Percentiles rank a stretch among this genome's conserved stretches.
These are phyloP conservation scores for Crotalaria pallida DNA, from an alignment of 306 rosid species.

Conservation along the genomic window DNA sequence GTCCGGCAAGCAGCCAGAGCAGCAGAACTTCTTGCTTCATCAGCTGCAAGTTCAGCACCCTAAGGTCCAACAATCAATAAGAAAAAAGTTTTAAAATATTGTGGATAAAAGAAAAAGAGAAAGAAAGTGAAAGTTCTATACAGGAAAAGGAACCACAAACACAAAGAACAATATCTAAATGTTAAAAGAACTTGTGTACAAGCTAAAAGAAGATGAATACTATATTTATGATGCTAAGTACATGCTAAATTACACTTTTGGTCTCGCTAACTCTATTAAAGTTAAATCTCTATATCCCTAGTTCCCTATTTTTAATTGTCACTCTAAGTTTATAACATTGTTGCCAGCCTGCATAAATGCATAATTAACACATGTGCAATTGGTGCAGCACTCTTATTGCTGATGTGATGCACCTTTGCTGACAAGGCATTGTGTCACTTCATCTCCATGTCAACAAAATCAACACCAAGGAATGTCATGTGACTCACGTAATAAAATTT, in stretches of 20 bases:
- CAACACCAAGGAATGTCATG: background rate
- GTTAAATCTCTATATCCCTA: background rate
- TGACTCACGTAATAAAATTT: background rate
- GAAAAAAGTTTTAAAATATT: background rate
- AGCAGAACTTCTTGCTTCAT: slow-evolving; percentile 90
- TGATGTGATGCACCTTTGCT: background rate
- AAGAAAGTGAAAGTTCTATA: background rate
- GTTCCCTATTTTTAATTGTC: too few species aligned
- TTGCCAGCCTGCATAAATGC: too few species aligned
- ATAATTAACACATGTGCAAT: too few species aligned
- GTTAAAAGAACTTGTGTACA: background rate
- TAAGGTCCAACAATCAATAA: slow-evolving; percentile 34
- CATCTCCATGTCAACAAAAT: background rate
- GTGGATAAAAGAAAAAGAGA: background rate
- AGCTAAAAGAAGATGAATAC: background rate
- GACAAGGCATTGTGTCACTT: background rate
- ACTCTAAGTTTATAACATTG: too few species aligned
- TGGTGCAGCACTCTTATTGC: background rate
- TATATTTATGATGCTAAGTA: background rate
- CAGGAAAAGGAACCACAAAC: background rate
- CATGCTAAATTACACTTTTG: background rate
- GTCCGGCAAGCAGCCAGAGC: slow-evolving; percentile 98
- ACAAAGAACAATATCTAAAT: background rate
- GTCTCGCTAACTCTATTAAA: too few species aligned
- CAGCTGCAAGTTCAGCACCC: slow-evolving; percentile 95